phyloP scores from a whole-genome alignment of 2,329 filamentous ascomycete genomes.

The Colletotrichum sp. region DNA sequence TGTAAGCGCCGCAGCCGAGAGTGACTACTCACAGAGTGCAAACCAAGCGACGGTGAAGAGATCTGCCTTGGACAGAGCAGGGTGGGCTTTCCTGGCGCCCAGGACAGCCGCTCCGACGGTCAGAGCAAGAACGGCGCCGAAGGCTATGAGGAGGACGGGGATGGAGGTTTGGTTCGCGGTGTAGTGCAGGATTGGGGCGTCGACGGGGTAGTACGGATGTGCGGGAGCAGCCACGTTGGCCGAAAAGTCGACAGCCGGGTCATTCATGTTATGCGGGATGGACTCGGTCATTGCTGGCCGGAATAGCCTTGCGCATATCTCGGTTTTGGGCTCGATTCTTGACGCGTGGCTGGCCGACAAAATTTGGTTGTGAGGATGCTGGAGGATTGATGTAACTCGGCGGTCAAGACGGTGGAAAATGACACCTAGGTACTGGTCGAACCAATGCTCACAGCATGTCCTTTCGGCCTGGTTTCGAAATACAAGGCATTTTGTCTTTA shows the following conservation, averaged over 20 bases:
- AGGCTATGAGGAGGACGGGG: constrained; percentile 38
- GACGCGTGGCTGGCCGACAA: not conserved
- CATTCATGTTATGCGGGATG: not conserved
- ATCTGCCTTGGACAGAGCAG: constrained; percentile 40
- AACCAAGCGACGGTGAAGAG: constrained; percentile 58
- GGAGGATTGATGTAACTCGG: not conserved
- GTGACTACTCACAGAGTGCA: constrained; percentile 51
- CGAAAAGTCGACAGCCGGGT: not conserved
- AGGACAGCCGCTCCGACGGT: constrained; percentile 37
- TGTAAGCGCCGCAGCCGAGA: not conserved
- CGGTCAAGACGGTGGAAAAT: not conserved
- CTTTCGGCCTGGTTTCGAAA: not conserved
- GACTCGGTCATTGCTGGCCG: not conserved
- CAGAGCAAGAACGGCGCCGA: constrained; percentile 41
- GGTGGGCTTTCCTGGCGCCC: constrained; percentile 34
- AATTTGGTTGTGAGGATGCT: not conserved
- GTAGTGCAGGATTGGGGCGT: constrained; percentile 48
- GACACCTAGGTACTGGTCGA: not conserved
- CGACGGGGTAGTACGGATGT: constrained; percentile 58
- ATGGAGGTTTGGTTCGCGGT: constrained; percentile 48
- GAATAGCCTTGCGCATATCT: not conserved
- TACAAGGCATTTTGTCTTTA: not conserved
- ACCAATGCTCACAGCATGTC: not conserved
- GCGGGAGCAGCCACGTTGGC: not conserved
- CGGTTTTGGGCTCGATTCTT: not conserved